Evolutionary conservation across 2,329 filamentous ascomycete species (phyloP), one percentile per base, ranked within the genome.

Genomic region (Colletotrichum acutatum): DNA sequence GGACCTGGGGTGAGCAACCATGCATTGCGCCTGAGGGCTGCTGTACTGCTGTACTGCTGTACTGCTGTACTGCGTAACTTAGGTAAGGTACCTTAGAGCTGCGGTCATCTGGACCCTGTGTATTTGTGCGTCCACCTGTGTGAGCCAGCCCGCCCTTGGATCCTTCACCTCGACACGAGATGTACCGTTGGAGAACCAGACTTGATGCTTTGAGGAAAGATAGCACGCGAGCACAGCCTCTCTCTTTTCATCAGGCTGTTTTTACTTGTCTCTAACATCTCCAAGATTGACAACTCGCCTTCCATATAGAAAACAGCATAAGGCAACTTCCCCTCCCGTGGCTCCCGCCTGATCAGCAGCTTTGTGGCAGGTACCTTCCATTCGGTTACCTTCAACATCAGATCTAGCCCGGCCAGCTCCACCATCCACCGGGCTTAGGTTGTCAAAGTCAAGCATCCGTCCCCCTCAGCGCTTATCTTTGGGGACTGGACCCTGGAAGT

Each of bases 391-490:
- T 56, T 56, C 53, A 16, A 60, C 54, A 56, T 37, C 49, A 60
- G 46, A 56, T 30, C 49, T 24, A 61, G 34, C 22, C 37, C 60
- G 60, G 65, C 24, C 34, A 52, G 60, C 61, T 73, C 59, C 60
- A 70, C 66, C 24, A 71, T 73, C 53, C 60, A 70, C 66, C 24
- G 66, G 66, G 49, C 70, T 73, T 42, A 42, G 37, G 37, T 42
- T 60, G 67, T 59, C 69, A 59, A 62, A 68, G 65, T 72, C 65
- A 34, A 72, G 66, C 66, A 61, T 71, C 56, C 37, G 19, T 42
- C 37, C 37, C 66, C 71, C 67, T 66, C 71, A 71, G 71, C 54
- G 70, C 71, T 73, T 72, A 72, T 72, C 71, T 72, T 12, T 65
- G 49, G 67, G 60, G n/a, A 65, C 52, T 66, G 61, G 66, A 71